phyloP scores from a whole-genome alignment of 106 monocot species.

The Hemerocallis citrina region DNA sequence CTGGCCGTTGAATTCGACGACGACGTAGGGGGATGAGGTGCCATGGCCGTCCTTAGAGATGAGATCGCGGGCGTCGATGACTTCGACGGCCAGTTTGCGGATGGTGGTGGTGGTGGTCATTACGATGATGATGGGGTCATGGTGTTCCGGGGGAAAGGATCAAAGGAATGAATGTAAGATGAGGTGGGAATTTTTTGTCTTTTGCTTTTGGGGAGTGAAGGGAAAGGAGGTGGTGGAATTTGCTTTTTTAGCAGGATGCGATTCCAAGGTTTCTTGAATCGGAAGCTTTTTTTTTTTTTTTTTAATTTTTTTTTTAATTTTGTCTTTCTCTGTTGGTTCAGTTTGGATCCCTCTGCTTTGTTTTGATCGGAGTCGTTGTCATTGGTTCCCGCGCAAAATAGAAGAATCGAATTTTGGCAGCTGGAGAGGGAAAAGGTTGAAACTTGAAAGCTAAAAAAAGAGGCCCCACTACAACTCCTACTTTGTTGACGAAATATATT shows the following conservation, averaged over 20 bases:
- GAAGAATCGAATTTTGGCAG: constrained; percentile 8
- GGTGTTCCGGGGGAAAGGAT: too few relatives aligned
- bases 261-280: constrained; percentile 1
- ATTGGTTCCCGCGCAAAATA: constrained; percentile 1
- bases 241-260: constrained; percentile 1
- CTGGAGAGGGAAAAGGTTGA: neutral
- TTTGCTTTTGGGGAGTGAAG: neutral
- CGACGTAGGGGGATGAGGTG: constrained; percentile 75
- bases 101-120: constrained; percentile 22
- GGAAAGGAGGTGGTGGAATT: neutral
- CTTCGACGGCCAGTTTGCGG: constrained; percentile 72
- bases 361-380: neutral
- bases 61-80: constrained; percentile 81
- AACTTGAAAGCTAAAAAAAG: too few relatives aligned
- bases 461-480: too few relatives aligned
- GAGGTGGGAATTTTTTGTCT: neutral
- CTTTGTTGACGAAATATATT: too few relatives aligned
- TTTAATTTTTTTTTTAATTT: too few relatives aligned
- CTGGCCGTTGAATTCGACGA: constrained; percentile 83
- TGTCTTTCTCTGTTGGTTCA: too few relatives aligned
- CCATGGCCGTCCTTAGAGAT: constrained; percentile 93
- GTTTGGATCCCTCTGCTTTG: too few relatives aligned
- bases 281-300: too few relatives aligned
- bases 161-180: too few relatives aligned
- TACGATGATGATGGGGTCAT: constrained; percentile 2